Evolutionary conservation across 1,284 basidiomycete species (phyloP), one percentile per base, ranked within the genome.

Genomic region (Papiliotrema fonsecae): DNA sequence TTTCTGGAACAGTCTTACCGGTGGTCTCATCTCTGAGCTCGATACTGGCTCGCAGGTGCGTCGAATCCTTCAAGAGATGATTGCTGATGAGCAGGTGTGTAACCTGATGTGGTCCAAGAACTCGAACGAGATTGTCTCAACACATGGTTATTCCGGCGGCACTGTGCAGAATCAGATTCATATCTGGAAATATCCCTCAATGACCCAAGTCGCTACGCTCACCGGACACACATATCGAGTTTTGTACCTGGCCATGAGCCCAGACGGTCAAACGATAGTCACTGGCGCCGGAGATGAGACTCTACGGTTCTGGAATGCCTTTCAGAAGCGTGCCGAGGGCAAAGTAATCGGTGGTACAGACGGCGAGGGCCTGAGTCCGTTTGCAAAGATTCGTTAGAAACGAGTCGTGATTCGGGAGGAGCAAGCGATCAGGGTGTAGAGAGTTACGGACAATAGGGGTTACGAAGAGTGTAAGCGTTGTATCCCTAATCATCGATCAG

Each of bases 211-310:
- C 7, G 93, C 93, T 0, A 91, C 90, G 4, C 78, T 98, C 13
- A 89, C 88, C 0, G 96, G 96, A 4, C 94, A 98, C 70, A 91
- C 91, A 0, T 88, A 87, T 64, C 86, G 90, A 55, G 94, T 98
- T 25, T 77, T 97, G 30, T 97, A 97, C 70, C 83, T 97, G 22
- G 92, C 93, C 4, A 94, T 96, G 91, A 90, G 86, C 62, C 93
- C 93, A 0, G 89, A 93, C 57, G 93, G 94, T 16, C 89, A 96
- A 75, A 97, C 91, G 9, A 97, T 97, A 57, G 96, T 97, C 24
- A 97, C 93, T 0, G 94, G 94, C 3, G 93, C 96, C 0, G 94
- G 96, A 1, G 94, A 98, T 72, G 94, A 98, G 75, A 98, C 96
- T 14, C 76, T 98, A 42, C 77, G 88, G 51, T 97, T 98, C 75